Base-by-base conservation (phyloP, 257 asterid species). In the Ilex asprella region DNA sequence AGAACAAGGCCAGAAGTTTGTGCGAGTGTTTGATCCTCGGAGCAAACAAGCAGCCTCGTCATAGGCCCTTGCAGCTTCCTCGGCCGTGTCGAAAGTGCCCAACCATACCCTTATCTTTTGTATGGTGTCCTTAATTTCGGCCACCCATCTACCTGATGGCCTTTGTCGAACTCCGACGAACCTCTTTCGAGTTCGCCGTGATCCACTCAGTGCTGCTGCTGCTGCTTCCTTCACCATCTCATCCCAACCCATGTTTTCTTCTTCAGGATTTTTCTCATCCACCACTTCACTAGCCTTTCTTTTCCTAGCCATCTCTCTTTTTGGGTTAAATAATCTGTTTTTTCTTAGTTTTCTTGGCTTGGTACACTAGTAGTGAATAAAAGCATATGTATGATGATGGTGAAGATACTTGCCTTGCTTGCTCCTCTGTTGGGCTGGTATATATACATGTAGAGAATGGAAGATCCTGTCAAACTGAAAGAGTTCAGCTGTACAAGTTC, bases 81-180 rank as follows among this genome's bases (percentile, higher is more conserved):
- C 71, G 12, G 71, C 71, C 2, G 95, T 86, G 81, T 86, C 91
- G 21, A 86, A 86, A 5, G 95, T 84, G 15, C 95, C 95, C 7
- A 86, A 41, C 95, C 92, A 86, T 68, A 86, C 89, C 56, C 95
- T 75, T 52, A 86, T 86, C 70, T 86, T 84, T 39, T 86, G 95
- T 55, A 82, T 86, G 29, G 95, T 86, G 61, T 86, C 91, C 62
- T 86, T 86, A 12, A 86, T 86, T 81, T 86, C 95, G 1, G 95
- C 92, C 65, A 86, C 95, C 95, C 95, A 86, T 54, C 89, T 80
- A 55, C 95, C 95, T 2, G 95, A 86, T 0, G 89, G 95, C 72
- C 92, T 73, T 67, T 86, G 95, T 30, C 95, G 77, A 30, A 86
- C 92, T 1, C 95, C 92, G 6, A 89, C 95, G 10, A 86, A 89